These are phyloP conservation scores for Naganishia kalamii DNA, from an alignment of 768 basidiomycete species.

Conservation along the genomic window DNA sequence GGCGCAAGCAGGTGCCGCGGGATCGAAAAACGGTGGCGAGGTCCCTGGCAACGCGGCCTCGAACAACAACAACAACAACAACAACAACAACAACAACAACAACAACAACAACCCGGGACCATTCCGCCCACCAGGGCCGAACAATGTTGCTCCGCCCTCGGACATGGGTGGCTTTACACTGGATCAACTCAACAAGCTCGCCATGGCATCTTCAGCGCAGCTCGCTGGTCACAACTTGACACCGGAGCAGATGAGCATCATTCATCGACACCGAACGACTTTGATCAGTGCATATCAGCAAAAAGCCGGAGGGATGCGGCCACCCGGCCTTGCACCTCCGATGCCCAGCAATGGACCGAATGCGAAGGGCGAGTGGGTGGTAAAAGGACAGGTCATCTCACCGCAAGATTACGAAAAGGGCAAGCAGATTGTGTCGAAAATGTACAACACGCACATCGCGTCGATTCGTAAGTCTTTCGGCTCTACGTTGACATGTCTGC, in stretches of 20 bases:
- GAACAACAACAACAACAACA: background rate
- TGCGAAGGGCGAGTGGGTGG: conserved; percentile 7
- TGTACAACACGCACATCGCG: conserved; percentile 7
- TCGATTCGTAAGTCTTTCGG: conserved; percentile 6
- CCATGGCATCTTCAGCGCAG: background rate
- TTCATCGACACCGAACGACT: background rate
- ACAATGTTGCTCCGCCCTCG: background rate
- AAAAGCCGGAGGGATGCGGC: background rate
- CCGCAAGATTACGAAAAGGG: conserved; percentile 9
- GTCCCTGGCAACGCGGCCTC: background rate
- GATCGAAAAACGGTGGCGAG: background rate
- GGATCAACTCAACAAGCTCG: conserved; percentile 15
- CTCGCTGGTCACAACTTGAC: background rate
- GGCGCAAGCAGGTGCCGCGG: background rate
- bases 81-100: background rate
- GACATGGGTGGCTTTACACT: conserved; percentile 8
- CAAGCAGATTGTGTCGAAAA: conserved; percentile 1
- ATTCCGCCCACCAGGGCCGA: background rate
- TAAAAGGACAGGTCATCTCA: conserved; percentile 4
- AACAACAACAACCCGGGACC: background rate
- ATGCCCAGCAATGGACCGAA: background rate
- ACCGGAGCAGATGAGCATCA: conserved; percentile 7
- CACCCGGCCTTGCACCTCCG: background rate
- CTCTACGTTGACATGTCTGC: background rate
- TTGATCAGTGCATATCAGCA: background rate